Evolutionary conservation across 441 rosid genomes (phyloP), one percentile per base, ranked within the genome.

Genomic region (Adansonia rubrostipa): DNA sequence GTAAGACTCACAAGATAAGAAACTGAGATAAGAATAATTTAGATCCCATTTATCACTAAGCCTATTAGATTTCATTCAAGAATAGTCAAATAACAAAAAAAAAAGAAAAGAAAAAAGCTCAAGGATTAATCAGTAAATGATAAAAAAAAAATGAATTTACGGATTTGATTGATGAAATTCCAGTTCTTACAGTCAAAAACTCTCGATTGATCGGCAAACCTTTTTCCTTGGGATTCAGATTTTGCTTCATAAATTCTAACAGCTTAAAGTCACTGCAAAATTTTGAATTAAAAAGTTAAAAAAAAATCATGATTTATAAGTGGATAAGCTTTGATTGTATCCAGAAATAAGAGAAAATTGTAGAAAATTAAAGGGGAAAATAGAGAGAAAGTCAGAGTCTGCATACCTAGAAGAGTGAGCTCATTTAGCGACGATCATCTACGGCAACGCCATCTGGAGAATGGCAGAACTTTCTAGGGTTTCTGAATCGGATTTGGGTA

Each of bases 251-350:
- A 36, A 24, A 24, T 60, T 24, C 28, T 61, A 24, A 4, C 40
- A 61, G 7, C 15, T 11, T 61, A 36, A 61, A 2, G 15, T 61
- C 36, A 63, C 68, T 28, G 20, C 4, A 63, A 63, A 63, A 6
- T 33, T 63, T 63, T 63, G 47, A 63, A 63, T 33, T 63, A 17
- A 63, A 63, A 63, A 63, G n/a, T 24, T 57, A 61, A 61, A 9
- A 22, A 8, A 15, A 53, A 53, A 14, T 53, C 19, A 53, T 24
- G 64, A 61, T 61, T 61, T 4, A 11, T 22, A 61, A 22, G 9
- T 28, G 13, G 44, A n/a, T 11, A 28, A 24, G 17, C 0, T 11
- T 28, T 11, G 42, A 62, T 62, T 63, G 68, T 33, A 36, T 28
- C 67, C 9, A 63, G 47, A 63, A 33, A 63, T 6, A 63, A 63